A percentile compares a stretch with the other conserved stretches of the same genome.
Conservation (phyloP, 352 stramenopile genomes). For the Phytopythium boreale region DNA sequence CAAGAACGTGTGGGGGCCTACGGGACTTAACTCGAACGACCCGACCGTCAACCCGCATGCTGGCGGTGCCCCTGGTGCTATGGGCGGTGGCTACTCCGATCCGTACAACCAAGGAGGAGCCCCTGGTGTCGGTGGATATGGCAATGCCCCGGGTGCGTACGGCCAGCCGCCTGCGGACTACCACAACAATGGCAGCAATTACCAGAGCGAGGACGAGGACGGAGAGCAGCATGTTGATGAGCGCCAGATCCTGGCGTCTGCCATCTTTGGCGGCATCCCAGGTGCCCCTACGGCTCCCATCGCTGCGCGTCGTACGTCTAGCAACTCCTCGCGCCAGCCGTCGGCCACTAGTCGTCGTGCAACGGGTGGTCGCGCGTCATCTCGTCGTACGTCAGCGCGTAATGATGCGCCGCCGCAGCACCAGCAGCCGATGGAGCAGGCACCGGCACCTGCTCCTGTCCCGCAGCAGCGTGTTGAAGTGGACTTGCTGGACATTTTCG, state of each 20-base stretch:
- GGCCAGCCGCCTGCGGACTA: slow-evolving; percentile 66
- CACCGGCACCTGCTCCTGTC: slow-evolving; percentile 24
- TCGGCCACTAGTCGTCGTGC: slow-evolving; percentile 26
- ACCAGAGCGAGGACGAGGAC: slow-evolving; percentile 45
- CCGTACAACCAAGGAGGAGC: slow-evolving; percentile 13
- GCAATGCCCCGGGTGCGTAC: slow-evolving; percentile 24
- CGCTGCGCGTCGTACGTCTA: slow-evolving; percentile 39
- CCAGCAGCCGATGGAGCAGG: slow-evolving; percentile 20
- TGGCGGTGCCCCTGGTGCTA: slow-evolving; percentile 5
- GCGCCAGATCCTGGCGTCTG: slow-evolving; percentile 89
- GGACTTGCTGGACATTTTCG: slow-evolving; percentile 86
- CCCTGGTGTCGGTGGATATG: slow-evolving; percentile 29
- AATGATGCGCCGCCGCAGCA: slow-evolving; percentile 41
- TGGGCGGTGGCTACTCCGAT: slow-evolving; percentile 20
- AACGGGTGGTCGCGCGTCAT: slow-evolving; percentile 24
- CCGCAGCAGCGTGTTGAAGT: slow-evolving; percentile 57
- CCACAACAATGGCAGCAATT: slow-evolving; percentile 48
- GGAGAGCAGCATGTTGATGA: slow-evolving; percentile 64
- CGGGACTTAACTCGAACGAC: slow-evolving; percentile 66
- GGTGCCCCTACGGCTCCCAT: slow-evolving; percentile 53
- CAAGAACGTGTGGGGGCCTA: slow-evolving; percentile 87
- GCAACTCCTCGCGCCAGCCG: slow-evolving; percentile 19
- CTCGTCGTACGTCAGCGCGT: slow-evolving; percentile 29
- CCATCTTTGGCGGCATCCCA: slow-evolving; percentile 95
- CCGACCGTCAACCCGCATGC: slow-evolving; percentile 15